A percentile compares a stretch with the other conserved stretches of the same genome.
Evolutionary conservation across 768 basidiomycete genomes (phyloP).

Genomic region (Termitomyces sp.): DNA sequence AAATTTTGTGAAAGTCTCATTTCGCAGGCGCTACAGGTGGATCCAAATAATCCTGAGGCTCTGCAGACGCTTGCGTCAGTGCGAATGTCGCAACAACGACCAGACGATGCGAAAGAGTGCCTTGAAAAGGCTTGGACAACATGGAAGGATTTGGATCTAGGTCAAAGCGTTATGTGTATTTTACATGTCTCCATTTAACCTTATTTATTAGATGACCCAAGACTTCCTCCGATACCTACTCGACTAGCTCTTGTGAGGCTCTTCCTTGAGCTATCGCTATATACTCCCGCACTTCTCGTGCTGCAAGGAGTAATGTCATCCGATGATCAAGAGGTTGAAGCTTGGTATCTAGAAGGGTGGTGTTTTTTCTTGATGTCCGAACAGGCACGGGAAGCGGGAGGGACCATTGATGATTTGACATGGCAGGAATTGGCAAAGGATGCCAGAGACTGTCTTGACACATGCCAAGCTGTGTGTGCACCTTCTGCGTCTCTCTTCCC

Average conservation of each 20-base stretch:
- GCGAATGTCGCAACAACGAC: constrained; percentile 79
- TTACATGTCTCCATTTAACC: neutral
- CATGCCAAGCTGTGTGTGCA: constrained; percentile 67
- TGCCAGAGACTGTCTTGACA: constrained; percentile 75
- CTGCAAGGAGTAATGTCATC: constrained; percentile 73
- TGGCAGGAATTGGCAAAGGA: constrained; percentile 81
- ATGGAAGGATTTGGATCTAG: constrained; percentile 65
- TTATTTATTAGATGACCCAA: constrained; percentile 48
- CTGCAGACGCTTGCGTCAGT: constrained; percentile 80
- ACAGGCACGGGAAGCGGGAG: constrained; percentile 54
- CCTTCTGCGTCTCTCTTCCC: neutral
- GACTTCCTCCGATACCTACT: constrained; percentile 65
- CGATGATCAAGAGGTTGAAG: constrained; percentile 85
- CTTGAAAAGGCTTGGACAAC: constrained; percentile 62
- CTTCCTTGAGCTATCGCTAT: constrained; percentile 72
- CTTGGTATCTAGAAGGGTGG: constrained; percentile 95
- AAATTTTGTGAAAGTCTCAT: constrained; percentile 78
- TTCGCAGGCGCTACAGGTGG: constrained; percentile 62
- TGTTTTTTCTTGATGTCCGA: constrained; percentile 83
- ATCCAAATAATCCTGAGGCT: constrained; percentile 74
- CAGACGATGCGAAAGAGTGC: constrained; percentile 73
- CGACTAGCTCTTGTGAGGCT: constrained; percentile 74
- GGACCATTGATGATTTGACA: constrained; percentile 45
- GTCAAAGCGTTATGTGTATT: constrained; percentile 15
- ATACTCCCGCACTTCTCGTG: constrained; percentile 67